Conservation (phyloP, 129 eudicot species). For the Flaveria ramosissima region DNA sequence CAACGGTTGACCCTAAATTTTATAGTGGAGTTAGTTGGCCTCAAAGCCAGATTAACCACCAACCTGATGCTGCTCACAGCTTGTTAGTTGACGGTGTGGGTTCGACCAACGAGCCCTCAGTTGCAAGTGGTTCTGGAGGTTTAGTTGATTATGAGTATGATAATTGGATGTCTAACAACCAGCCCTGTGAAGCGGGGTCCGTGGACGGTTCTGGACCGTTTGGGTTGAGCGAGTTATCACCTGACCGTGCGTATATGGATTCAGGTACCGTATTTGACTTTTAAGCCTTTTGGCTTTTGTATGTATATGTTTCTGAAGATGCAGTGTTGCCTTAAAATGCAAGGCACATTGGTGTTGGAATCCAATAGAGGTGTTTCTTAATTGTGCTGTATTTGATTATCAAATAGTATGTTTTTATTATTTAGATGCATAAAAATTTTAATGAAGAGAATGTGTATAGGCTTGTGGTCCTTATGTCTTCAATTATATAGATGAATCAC, state of each 20-base stretch:
- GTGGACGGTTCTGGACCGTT: conserved; percentile 31
- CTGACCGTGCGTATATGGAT: conserved; percentile 44
- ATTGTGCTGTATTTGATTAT: neutral
- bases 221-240: conserved; percentile 34
- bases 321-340: conserved; percentile 20
- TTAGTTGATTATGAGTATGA: conserved; percentile 43
- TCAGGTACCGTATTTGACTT: conserved; percentile 53
- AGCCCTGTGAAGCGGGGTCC: conserved; percentile 31
- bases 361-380: conserved; percentile 4
- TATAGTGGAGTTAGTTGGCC: conserved; percentile 27
- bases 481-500: neutral
- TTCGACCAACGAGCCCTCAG: conserved; percentile 20
- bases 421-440: conserved; percentile 27
- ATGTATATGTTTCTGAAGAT: conserved; percentile 17
- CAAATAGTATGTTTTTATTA: neutral
- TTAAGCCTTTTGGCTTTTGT: conserved; percentile 29
- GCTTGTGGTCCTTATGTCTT: conserved; percentile 3
- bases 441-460: conserved; percentile 26
- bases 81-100: conserved; percentile 18
- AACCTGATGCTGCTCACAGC: conserved; percentile 36
- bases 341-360: conserved; percentile 26
- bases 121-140: conserved; percentile 32
- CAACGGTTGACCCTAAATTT: conserved; percentile 27
- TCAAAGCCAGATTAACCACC: conserved; percentile 32
- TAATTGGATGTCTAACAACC: conserved; percentile 40